These are phyloP conservation scores for Tylopilus rubrobrunneus DNA, from an alignment of 768 basidiomycete genomes.

Conservation along the genomic window DNA sequence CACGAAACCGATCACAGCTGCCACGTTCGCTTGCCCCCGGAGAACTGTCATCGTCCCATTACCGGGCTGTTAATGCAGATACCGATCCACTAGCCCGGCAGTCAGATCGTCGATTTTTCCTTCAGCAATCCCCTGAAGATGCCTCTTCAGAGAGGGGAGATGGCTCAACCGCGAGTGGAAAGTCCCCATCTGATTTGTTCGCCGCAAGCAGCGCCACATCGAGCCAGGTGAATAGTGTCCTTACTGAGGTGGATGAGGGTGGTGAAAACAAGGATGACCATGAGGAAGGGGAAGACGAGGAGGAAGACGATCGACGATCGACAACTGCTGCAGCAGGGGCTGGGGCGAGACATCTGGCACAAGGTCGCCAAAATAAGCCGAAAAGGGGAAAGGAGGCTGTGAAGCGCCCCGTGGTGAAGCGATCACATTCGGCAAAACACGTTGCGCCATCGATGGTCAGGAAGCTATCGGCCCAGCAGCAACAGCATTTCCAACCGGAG, in stretches of 20 bases:
- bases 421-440: slow-evolving; percentile 29
- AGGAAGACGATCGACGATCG: slow-evolving; percentile 23
- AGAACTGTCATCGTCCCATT: slow-evolving; percentile 1
- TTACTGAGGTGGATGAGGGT: slow-evolving; percentile 18
- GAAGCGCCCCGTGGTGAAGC: slow-evolving; percentile 25
- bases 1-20: slow-evolving; percentile 19
- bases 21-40: slow-evolving; percentile 8
- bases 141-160: slow-evolving; percentile 35
- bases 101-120: slow-evolving; percentile 42
- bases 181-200: slow-evolving; percentile 30
- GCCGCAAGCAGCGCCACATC: slow-evolving; percentile 36
- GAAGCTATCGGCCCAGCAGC: slow-evolving; percentile 25
- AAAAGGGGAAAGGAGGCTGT: slow-evolving; percentile 34
- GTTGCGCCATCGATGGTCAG: slow-evolving; percentile 27
- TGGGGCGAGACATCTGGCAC: slow-evolving; percentile 6
- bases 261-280: slow-evolving; percentile 14
- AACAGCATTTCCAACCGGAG: slow-evolving; percentile 14
- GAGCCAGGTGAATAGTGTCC: slow-evolving; percentile 22
- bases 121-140: slow-evolving; percentile 41
- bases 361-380: slow-evolving; percentile 21
- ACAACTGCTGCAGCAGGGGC: slow-evolving; percentile 8
- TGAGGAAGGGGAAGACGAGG: slow-evolving; percentile 6
- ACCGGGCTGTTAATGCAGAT: slow-evolving; percentile 12
- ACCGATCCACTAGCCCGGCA: slow-evolving; percentile 31
- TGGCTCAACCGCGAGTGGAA: slow-evolving; percentile 31